Percentiles rank a stretch among this genome's conserved stretches.
Evolutionary conservation across 2,329 filamentous ascomycete species (phyloP).

Genomic region (Chrysoporthe austroafricana): DNA sequence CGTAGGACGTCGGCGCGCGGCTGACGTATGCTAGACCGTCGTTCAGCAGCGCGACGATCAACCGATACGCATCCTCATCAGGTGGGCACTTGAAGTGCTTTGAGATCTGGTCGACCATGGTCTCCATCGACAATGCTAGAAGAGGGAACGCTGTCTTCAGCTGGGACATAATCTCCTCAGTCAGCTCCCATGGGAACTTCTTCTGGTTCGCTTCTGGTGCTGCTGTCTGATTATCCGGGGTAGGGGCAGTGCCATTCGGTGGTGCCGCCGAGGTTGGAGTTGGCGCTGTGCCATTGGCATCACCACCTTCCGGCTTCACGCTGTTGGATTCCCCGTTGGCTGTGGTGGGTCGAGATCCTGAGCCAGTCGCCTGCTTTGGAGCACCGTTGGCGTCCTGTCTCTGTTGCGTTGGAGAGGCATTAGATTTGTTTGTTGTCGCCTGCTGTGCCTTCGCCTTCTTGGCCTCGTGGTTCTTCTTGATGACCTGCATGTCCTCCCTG

Average conservation of each 20-base stretch:
- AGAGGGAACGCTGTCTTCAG: constrained; percentile 97
- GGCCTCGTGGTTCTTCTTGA: constrained; percentile 84
- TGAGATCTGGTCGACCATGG: constrained; percentile 98
- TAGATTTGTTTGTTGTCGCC: constrained; percentile 49
- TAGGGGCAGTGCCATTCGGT: constrained; percentile 21
- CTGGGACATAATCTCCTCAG: constrained; percentile 92
- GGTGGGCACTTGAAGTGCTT: constrained; percentile 99
- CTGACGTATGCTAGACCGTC: constrained; percentile 93
- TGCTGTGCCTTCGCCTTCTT: constrained; percentile 63
- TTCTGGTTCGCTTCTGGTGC: constrained; percentile 47
- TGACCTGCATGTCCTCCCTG: constrained; percentile 88
- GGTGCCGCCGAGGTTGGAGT: constrained; percentile 28
- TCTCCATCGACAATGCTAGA: constrained; percentile 96
- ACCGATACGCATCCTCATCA: constrained; percentile 94
- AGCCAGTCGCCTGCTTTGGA: constrained; percentile 38
- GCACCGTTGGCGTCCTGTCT: constrained; percentile 54
- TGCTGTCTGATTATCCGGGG: constrained; percentile 35
- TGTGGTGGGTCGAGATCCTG: constrained; percentile 52
- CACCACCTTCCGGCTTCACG: constrained; percentile 51
- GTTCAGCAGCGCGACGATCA: constrained; percentile 97
- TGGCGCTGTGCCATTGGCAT: constrained; percentile 34
- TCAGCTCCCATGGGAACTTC: constrained; percentile 94
- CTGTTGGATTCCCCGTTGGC: constrained; percentile 50
- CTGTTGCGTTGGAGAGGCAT: constrained; percentile 51
- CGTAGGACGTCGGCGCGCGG: constrained; percentile 83